Evolutionary conservation across 495 filamentous ascomycete genomes (phyloP), one percentile per base, ranked within the genome.

Genomic region (Penicillium longicatenatum): DNA sequence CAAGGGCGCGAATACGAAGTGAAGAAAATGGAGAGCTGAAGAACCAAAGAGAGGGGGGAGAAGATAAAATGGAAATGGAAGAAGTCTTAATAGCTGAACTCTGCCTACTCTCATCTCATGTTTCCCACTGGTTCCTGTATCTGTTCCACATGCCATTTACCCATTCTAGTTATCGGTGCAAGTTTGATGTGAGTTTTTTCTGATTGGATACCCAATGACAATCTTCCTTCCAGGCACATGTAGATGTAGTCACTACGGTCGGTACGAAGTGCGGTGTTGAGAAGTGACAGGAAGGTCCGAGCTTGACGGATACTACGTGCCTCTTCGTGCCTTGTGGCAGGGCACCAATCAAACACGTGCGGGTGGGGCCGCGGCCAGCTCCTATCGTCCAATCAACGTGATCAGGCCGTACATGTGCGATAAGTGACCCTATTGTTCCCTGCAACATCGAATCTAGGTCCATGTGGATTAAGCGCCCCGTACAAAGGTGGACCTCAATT

Each of bases 231-330:
- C 33, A 35, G 19, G 14, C 57, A 59, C 57, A 50, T 31, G 50
- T 35, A 49, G 35, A 17, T 14, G 21, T 33, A 17, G 33, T 19
- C 14, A 17, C 7, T 30, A 47, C 0, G 6, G 14, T 42, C 57
- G 57, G 57, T 17, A 46, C 16, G 57, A 59, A 59, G 57, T 54
- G 33, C 57, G 57, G 49, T 51, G 14, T 12, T 22, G 1, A 17
- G 31, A 44, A 44, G 16, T 44, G n/a, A 44, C 14, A 16, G 37
- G 17, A 17, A 41, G 12, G 37, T 41, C 37, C 37, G 37, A 41
- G 37, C 37, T 41, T 41, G 4, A 26, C 26, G 26, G 26, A 26
- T 26, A 26, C 26, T 26, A 26, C 26, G 26, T 26, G 26, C 26
- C 26, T 26, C 26, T 26, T 5, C 26, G 26, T 26, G 26, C 26